Percentiles rank a stretch among this genome's conserved stretches.
Evolutionary conservation across 2,329 filamentous ascomycete species (phyloP).

Genomic region (Penicillium sp.): DNA sequence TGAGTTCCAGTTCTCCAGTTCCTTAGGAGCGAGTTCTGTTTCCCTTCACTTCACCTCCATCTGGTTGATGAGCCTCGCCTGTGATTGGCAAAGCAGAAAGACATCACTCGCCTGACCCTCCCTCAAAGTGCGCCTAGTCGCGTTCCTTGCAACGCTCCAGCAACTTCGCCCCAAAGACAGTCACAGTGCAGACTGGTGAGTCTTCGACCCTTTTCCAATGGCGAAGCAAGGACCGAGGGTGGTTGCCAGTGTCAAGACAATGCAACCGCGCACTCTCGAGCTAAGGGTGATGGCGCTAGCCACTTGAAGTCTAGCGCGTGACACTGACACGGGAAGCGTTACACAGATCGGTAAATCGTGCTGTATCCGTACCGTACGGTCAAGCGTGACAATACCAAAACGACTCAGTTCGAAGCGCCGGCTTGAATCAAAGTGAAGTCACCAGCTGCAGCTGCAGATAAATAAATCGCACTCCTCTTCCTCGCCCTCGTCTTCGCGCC

Average conservation of each 20-base stretch:
- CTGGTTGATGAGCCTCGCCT: conserved; percentile 6
- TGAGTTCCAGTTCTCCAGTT: background rate
- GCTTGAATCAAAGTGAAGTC: conserved; percentile 8
- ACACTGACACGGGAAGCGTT: conserved; percentile 20
- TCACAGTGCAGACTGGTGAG: conserved; percentile 6
- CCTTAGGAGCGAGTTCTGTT: conserved; percentile 5
- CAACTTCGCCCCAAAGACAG: background rate
- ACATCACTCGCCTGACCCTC: conserved; percentile 3
- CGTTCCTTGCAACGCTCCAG: background rate
- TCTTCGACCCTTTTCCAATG: background rate
- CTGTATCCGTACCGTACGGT: conserved; percentile 19
- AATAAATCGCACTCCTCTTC: conserved; percentile 22
- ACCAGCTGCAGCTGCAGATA: conserved; percentile 17
- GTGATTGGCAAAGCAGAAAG: conserved; percentile 9
- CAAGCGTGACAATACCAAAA: conserved; percentile 17
- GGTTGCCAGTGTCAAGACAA: conserved; percentile 3
- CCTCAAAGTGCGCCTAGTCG: background rate
- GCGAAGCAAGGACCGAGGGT: background rate
- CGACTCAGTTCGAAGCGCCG: background rate
- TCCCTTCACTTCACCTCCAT: conserved; percentile 3
- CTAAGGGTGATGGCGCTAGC: conserved; percentile 21
- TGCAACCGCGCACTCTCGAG: conserved; percentile 24
- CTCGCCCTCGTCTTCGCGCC: conserved; percentile 11
- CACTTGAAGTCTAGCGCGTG: conserved; percentile 17
- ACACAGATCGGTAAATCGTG: conserved; percentile 6